phyloP scores from a whole-genome alignment of 148 eudicot species.

The Rhododendron henanense region DNA sequence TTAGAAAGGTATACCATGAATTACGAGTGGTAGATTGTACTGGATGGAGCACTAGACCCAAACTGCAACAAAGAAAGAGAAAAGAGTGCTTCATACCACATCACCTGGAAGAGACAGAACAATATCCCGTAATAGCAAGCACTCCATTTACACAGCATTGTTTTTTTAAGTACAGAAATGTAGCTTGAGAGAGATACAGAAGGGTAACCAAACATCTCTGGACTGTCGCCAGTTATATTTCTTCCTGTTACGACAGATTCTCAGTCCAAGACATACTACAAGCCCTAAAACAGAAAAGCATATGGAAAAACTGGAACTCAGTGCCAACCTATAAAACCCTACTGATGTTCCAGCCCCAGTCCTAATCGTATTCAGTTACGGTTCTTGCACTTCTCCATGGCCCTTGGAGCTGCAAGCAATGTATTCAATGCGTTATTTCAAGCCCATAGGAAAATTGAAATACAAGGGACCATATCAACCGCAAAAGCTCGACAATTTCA shows the following conservation, averaged over 20 bases:
- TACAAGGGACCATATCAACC: neutral
- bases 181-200: neutral
- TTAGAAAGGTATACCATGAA: neutral
- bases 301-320: neutral
- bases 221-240: conserved; percentile 13
- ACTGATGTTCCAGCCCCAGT: neutral
- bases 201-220: conserved; percentile 12
- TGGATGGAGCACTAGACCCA: neutral
- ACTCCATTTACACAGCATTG: conserved; percentile 13
- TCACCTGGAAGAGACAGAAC: neutral
- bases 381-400: conserved; percentile 38
- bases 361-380: conserved; percentile 18
- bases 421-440: neutral
- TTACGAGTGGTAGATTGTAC: neutral
- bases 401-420: conserved; percentile 46
- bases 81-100: neutral
- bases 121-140: neutral
- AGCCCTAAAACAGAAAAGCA: neutral
- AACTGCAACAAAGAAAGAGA: neutral
- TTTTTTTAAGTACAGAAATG: conserved; percentile 10
- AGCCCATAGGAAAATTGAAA: neutral
- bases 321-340: conserved; percentile 14
- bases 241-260: conserved; percentile 2
- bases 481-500: neutral
- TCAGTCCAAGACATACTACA: conserved; percentile 8